These are phyloP conservation scores for Naegleria lovaniensis DNA, from an alignment of 208 protist species.

Conservation along the genomic window DNA sequence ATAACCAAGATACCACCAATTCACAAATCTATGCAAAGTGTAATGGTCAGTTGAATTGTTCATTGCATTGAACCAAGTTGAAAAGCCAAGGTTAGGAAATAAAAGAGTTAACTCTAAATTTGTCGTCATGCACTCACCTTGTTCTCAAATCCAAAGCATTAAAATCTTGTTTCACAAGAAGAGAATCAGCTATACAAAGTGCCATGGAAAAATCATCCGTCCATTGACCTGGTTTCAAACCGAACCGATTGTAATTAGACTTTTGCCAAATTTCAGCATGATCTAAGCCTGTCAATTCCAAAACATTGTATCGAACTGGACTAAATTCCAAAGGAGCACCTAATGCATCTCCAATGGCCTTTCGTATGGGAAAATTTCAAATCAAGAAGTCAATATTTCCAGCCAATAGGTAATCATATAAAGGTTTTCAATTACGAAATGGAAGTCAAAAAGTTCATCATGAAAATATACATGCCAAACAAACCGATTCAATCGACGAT, in stretches of 20 bases:
- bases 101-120: background rate
- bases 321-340: constrained; percentile 34
- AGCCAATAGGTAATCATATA: too few relatives aligned
- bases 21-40: constrained; percentile 24
- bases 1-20: constrained; percentile 43
- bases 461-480: too few relatives aligned
- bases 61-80: too few relatives aligned
- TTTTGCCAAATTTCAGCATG: constrained; percentile 29
- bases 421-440: too few relatives aligned
- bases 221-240: constrained; percentile 41
- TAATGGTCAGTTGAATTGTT: background rate
- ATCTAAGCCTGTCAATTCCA: constrained; percentile 31
- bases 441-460: too few relatives aligned
- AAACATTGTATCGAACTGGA: constrained; percentile 28
- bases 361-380: too few relatives aligned
- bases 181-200: constrained; percentile 39
- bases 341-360: constrained; percentile 30
- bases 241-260: constrained; percentile 34
- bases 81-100: too few relatives aligned
- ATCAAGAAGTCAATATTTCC: too few relatives aligned
- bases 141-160: constrained; percentile 21
- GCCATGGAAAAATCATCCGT: constrained; percentile 44
- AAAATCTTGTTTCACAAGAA: constrained; percentile 29
- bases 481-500: too few relatives aligned
- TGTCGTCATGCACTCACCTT: background rate